Percentiles rank a stretch among this genome's conserved stretches.
phyloP scores from a whole-genome alignment of 2,329 filamentous ascomycete species.

The Aspergillus nomiae region DNA sequence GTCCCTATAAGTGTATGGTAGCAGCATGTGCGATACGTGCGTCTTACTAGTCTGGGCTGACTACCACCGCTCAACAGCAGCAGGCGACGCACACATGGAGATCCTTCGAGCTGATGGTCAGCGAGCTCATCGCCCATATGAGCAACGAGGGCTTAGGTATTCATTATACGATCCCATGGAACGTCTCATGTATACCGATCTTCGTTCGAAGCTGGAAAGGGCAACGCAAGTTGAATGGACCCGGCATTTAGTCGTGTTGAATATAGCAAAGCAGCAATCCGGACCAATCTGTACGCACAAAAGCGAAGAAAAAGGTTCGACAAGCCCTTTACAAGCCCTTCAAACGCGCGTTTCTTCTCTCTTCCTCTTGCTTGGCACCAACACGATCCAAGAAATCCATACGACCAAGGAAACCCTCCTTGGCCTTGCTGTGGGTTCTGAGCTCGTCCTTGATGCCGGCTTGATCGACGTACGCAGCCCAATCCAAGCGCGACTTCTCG shows the following conservation, averaged over 20 bases:
- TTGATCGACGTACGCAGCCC: constrained; percentile 64
- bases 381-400: constrained; percentile 65
- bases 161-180: neutral
- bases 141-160: neutral
- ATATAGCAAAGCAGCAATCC: neutral
- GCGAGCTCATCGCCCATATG: neutral
- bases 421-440: constrained; percentile 62
- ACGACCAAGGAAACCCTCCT: constrained; percentile 61
- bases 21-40: neutral
- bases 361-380: constrained; percentile 58
- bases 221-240: neutral
- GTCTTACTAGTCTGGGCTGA: neutral
- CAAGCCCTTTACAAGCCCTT: constrained; percentile 35
- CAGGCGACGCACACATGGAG: neutral
- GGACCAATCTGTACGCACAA: neutral
- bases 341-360: constrained; percentile 54
- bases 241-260: too few relatives aligned
- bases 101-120: neutral
- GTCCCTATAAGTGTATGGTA: neutral
- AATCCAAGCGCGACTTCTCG: constrained; percentile 66
- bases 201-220: neutral
- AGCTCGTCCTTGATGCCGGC: constrained; percentile 64
- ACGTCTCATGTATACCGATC: neutral
- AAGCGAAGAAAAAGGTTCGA: neutral
- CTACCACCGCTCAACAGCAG: neutral